These are phyloP conservation scores for Xylaria sp. DNA, from an alignment of 2,329 filamentous ascomycete species.

Conservation along the genomic window DNA sequence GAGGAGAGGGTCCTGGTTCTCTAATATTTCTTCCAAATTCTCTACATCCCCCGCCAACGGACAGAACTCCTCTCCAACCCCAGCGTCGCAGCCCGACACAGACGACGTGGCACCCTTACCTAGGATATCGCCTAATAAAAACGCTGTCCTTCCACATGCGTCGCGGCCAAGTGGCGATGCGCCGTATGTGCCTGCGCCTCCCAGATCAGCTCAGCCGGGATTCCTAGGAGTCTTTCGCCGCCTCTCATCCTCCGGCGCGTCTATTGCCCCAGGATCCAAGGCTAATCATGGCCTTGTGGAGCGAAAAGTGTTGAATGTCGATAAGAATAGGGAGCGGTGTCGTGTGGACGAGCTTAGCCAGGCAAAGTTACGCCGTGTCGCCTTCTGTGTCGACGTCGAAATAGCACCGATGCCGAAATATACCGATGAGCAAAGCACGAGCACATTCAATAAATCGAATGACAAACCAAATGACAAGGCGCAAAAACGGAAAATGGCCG, in stretches of 20 bases:
- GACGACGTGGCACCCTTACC: slow-evolving; percentile 50
- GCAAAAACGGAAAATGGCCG: slow-evolving; percentile 65
- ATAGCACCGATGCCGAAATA: slow-evolving; percentile 88
- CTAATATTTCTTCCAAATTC: slow-evolving; percentile 91
- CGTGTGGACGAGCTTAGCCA: slow-evolving; percentile 77
- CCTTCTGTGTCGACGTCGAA: slow-evolving; percentile 96
- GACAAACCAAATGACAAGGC: slow-evolving; percentile 56
- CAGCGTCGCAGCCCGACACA: slow-evolving; percentile 32
- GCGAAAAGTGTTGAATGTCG: slow-evolving; percentile 81
- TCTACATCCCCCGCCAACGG: slow-evolving; percentile 57
- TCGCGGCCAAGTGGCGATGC: slow-evolving; percentile 60
- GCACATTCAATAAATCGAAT: too few relatives aligned
- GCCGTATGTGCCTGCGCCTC: slow-evolving; percentile 75
- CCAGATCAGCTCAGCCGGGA: slow-evolving; percentile 67
- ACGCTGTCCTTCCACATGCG: slow-evolving; percentile 62
- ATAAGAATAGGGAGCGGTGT: slow-evolving; percentile 77
- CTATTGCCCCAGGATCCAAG: slow-evolving; percentile 50
- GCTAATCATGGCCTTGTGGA: slow-evolving; percentile 73
- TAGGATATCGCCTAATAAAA: slow-evolving; percentile 54
- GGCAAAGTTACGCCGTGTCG: slow-evolving; percentile 81
- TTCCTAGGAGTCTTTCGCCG: slow-evolving; percentile 84
- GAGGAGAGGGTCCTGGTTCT: slow-evolving; percentile 85
- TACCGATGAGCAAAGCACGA: slow-evolving; percentile 59
- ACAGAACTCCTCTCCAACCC: slow-evolving; percentile 30
- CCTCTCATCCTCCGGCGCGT: slow-evolving; percentile 69